Base-by-base conservation (phyloP, 306 rosid genomes). In the Casuarina glauca region DNA sequence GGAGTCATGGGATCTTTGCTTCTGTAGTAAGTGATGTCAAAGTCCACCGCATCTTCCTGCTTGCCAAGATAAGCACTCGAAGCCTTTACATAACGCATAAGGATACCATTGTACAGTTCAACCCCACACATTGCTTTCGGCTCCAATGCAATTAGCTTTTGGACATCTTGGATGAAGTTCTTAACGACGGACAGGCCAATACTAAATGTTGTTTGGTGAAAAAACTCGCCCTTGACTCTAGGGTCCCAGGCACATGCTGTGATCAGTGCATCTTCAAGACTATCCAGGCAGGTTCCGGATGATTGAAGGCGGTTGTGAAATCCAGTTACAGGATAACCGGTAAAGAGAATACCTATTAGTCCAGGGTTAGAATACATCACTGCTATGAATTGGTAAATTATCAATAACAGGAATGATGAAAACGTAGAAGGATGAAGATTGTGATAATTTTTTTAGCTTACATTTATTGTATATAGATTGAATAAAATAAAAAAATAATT, bases 191-290 rank as follows among this genome's bases (percentile, higher is more conserved):
- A 70, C n/a, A 93, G 84, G 39, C 83, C 46, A 50, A 93, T 41
- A 76, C 89, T 91, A 4, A 90, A 82, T 3, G 96, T 55, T 2
- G 93, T 86, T 85, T 91, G 91, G 84, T 90, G 88, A 51, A 86
- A 89, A 49, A 90, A 91, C 80, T 78, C 88, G 17, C 91, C 93
- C 36, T 89, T 93, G 17, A 89, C 80, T 54, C 74, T 86, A 0
- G 93, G 81, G 32, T 94, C 97, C 97, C 97, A 94, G 0, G 97
- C 60, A 52, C 97, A 94, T 43, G 82, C 51, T 1, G 89, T 86
- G 69, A 88, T 61, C 66, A 16, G 78, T 35, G 52, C 60, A 44
- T 88, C 84, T 4, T 83, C 62, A 32, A 0, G 58, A 74, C 86
- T 87, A 42, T 88, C 85, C 9, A 92, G 76, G 63, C 98, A 94